Evolutionary conservation across 2,329 filamentous ascomycete species (phyloP), one percentile per base, ranked within the genome.

Genomic region (Trichoderma koningii): DNA sequence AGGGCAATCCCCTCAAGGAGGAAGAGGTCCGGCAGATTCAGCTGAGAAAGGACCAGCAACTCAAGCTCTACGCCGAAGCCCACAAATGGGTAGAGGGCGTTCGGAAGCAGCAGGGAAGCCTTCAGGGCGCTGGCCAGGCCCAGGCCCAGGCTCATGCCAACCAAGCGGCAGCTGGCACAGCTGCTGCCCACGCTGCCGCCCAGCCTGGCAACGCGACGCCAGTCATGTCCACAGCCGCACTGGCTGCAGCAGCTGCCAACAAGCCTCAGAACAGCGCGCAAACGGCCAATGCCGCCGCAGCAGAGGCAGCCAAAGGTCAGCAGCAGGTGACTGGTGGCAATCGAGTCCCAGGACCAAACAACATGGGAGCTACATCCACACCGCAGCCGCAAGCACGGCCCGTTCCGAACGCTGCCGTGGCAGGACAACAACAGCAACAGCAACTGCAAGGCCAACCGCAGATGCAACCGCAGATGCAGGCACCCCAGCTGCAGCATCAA

Each of bases 71-170:
- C 66, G 71, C 71, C 0, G 81, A 84, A 2, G 81, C 82, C 0
- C 77, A 80, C 26, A 77, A 75, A 21, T 85, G 81, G 69, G 79
- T 85, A 3, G 80, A 81, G 15, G 73, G 69, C 5, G 80, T 85
- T 48, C 76, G 83, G 3, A 80, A 80, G 62, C 77, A 81, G 55
- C 81, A 83, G 63, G 76, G 76, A 41, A 69, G 69, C 12, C 70
- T 78, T 14, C 73, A 74, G 47, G 70, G 69, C 47, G 68, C 66
- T 21, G 69, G 67, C 5, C 73, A 75, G 34, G 69, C 68, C 5
- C 73, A 75, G 47, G 68, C 68, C 55, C 73, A 75, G 47, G 68
- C 68, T 57, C 66, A 65, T 17, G 72, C 71, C 57, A 73, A 69
- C 38, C 67, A 70, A 51, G 64, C 70, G 5, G 69, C 72, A 14